Conservation (phyloP, 2,329 filamentous ascomycete genomes). For the Fusarium sp. region DNA sequence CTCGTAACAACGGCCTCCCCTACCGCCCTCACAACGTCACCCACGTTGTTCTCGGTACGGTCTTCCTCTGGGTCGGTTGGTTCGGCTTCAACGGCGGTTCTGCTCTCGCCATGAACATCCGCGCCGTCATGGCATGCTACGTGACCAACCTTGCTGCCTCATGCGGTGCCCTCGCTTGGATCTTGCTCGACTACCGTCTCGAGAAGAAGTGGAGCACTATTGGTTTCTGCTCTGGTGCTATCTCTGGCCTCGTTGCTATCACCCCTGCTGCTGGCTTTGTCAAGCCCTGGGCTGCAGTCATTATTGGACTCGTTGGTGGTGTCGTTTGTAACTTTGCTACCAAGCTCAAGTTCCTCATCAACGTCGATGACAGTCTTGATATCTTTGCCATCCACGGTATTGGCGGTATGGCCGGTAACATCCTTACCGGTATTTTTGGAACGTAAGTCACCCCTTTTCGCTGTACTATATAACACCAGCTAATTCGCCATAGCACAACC, state of each 20-base stretch:
- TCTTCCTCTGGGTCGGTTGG: conserved; percentile 93
- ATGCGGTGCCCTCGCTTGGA: conserved; percentile 85
- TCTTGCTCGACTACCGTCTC: conserved; percentile 88
- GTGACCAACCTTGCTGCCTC: conserved; percentile 90
- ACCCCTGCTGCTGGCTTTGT: conserved; percentile 87
- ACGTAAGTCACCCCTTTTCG: conserved; percentile 62
- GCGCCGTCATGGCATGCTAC: conserved; percentile 89
- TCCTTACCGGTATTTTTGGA: conserved; percentile 83
- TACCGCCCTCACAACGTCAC: conserved; percentile 82
- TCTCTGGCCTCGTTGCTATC: conserved; percentile 88
- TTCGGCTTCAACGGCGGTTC: conserved; percentile 95
- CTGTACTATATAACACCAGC: conserved; percentile 4
- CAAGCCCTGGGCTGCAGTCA: conserved; percentile 71
- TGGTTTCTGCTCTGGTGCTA: conserved; percentile 90
- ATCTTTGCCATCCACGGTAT: conserved; percentile 91
- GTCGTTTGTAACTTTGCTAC: conserved; percentile 86
- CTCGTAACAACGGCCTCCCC: conserved; percentile 70
- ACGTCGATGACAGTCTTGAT: conserved; percentile 89
- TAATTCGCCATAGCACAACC: conserved; percentile 65
- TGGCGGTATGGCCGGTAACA: conserved; percentile 84
- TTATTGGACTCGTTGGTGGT: conserved; percentile 71
- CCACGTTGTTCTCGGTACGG: conserved; percentile 78
- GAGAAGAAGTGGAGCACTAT: conserved; percentile 95
- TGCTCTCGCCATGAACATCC: conserved; percentile 84
- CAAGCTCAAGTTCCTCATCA: conserved; percentile 81